Percentiles rank a stretch among this genome's conserved stretches.
These are phyloP conservation scores for Aspergillus mulundensis DNA, from an alignment of 495 filamentous ascomycete species.

Conservation along the genomic window DNA sequence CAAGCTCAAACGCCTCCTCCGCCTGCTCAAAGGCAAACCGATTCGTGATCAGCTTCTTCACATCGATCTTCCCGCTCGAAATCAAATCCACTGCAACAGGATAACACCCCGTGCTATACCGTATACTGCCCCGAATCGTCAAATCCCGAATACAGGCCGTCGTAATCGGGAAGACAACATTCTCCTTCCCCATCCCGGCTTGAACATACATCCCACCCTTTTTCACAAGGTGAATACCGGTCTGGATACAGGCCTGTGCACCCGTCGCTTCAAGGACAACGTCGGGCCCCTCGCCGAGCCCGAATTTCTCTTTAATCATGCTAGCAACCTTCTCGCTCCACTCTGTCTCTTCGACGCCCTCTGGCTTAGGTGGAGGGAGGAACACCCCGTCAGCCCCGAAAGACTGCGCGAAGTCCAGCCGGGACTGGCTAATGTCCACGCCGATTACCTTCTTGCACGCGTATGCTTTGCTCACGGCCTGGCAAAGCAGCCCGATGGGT, in stretches of 20 bases:
- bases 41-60: neutral
- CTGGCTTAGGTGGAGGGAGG: conserved; percentile 37
- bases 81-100: neutral
- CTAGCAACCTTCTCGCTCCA: conserved; percentile 35
- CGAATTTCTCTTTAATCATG: conserved; percentile 44
- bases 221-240: conserved; percentile 55
- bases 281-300: conserved; percentile 56
- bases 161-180: neutral
- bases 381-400: conserved; percentile 67
- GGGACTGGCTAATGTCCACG: conserved; percentile 69
- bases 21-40: neutral
- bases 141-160: neutral
- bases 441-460: conserved; percentile 69
- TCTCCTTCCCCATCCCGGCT: neutral
- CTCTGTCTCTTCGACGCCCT: neutral
- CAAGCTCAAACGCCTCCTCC: neutral
- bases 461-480: conserved; percentile 67
- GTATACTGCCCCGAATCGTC: neutral
- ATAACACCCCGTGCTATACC: neutral
- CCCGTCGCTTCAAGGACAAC: conserved; percentile 84
- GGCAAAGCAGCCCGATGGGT: conserved; percentile 78
- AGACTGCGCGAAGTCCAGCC: conserved; percentile 64
- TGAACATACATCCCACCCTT: conserved; percentile 56
- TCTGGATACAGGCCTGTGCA: conserved; percentile 71
- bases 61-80: neutral